Conservation (phyloP, 495 filamentous ascomycete species). For the Darksidea phi region DNA sequence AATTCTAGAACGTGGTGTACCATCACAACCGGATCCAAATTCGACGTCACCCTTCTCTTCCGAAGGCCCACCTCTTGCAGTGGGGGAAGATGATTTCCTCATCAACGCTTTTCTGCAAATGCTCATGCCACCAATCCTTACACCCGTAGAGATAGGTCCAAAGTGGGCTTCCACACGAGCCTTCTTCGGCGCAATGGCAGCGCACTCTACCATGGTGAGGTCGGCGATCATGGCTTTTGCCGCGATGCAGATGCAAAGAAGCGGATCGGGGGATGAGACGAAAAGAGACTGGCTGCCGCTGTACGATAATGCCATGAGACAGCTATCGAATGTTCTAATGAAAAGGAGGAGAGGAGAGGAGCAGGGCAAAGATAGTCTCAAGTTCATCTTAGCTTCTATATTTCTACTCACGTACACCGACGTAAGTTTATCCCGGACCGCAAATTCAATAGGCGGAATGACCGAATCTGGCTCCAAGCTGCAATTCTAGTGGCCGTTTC, state of each 20-base stretch:
- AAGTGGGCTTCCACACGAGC: conserved; percentile 26
- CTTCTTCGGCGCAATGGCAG: conserved; percentile 23
- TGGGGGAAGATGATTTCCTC: conserved; percentile 11
- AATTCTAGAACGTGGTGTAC: conserved; percentile 2
- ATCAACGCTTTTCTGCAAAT: conserved; percentile 25
- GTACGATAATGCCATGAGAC: conserved; percentile 20
- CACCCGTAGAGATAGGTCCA: conserved; percentile 23
- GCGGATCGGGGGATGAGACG: background rate
- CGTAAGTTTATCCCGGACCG: background rate
- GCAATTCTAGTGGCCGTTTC: no score
- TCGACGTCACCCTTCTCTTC: conserved; percentile 23
- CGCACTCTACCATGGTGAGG: conserved; percentile 13
- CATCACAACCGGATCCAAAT: conserved; percentile 10
- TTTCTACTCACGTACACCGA: conserved; percentile 23
- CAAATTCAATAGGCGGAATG: no score
- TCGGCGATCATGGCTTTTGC: conserved; percentile 23
- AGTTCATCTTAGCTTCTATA: conserved; percentile 11
- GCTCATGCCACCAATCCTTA: conserved; percentile 28
- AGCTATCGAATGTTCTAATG: conserved; percentile 6
- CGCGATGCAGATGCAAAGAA: conserved; percentile 26
- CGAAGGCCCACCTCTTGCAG: background rate
- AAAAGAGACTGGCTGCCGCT: conserved; percentile 17
- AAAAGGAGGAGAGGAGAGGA: conserved; percentile 10
- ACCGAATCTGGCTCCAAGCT: no score
- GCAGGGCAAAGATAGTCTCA: conserved; percentile 12